These are phyloP conservation scores for Echeveria elegans DNA, from an alignment of 164 flowering plant genomes.

Conservation along the genomic window DNA sequence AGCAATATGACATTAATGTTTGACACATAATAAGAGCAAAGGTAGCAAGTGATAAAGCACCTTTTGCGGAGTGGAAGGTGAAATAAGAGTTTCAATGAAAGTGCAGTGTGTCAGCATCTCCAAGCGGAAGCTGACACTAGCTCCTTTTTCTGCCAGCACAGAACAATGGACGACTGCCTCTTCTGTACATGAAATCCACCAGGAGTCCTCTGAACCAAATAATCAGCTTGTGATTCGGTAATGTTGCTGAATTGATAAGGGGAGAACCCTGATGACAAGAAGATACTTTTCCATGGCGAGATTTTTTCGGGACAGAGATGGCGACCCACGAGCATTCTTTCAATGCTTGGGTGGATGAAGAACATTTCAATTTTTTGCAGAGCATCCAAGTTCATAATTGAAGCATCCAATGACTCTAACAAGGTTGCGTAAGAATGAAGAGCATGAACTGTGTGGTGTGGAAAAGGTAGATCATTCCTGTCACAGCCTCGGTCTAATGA, in stretches of 20 bases:
- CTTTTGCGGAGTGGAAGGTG: neutral
- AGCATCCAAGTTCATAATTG: constrained; percentile 24
- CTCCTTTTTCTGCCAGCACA: constrained; percentile 49
- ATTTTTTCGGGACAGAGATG: constrained; percentile 19
- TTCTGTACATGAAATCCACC: constrained; percentile 53
- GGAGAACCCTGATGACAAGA: constrained; percentile 30
- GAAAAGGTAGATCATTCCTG: constrained; percentile 34
- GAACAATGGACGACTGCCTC: constrained; percentile 39
- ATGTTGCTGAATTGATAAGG: constrained; percentile 41
- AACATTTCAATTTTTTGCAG: constrained; percentile 40
- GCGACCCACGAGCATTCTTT: constrained; percentile 28
- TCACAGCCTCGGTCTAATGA: constrained; percentile 41
- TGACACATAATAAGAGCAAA: neutral
- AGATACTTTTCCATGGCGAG: constrained; percentile 32
- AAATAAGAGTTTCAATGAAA: neutral
- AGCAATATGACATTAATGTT: neutral
- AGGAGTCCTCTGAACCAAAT: constrained; percentile 36
- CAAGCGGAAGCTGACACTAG: constrained; percentile 50
- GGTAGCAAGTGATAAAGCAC: constrained; percentile 2
- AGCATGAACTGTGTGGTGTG: constrained; percentile 30
- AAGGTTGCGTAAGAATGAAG: constrained; percentile 29
- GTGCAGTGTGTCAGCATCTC: constrained; percentile 45
- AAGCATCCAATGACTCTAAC: constrained; percentile 43
- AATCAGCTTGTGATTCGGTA: constrained; percentile 53
- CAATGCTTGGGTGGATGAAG: constrained; percentile 31